These are phyloP conservation scores for Trametes cubensis DNA, from an alignment of 768 basidiomycete species.

Conservation along the genomic window DNA sequence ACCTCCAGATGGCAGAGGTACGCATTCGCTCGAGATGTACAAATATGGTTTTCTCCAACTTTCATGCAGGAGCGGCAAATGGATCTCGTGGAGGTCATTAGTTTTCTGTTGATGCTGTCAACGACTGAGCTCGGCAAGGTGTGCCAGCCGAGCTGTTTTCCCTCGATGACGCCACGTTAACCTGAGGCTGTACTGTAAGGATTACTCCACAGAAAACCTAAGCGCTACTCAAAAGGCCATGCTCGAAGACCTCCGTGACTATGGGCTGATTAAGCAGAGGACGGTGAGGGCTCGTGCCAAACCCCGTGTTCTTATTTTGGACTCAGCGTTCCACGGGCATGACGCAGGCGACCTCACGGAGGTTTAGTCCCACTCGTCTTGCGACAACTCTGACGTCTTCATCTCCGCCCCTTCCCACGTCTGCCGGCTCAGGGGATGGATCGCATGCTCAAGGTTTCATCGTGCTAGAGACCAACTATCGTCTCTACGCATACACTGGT, in stretches of 20 bases:
- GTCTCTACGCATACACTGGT: constrained; percentile 98
- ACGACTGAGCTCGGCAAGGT: constrained; percentile 94
- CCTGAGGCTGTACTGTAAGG: constrained; percentile 46
- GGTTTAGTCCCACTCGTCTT: constrained; percentile 92
- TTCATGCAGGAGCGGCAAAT: constrained; percentile 72
- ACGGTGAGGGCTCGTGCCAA: constrained; percentile 48
- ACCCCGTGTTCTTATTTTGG: background rate
- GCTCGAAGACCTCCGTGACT: constrained; percentile 90
- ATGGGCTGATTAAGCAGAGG: constrained; percentile 90
- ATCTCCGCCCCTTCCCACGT: constrained; percentile 74
- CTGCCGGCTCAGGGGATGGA: constrained; percentile 53
- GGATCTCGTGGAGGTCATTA: constrained; percentile 91
- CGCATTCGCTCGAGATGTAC: background rate
- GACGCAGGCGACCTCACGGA: constrained; percentile 64
- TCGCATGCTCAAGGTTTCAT: constrained; percentile 85
- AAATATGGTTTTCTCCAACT: constrained; percentile 10
- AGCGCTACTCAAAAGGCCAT: constrained; percentile 82
- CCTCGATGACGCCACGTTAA: constrained; percentile 2
- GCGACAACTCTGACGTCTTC: constrained; percentile 94
- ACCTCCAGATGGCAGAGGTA: constrained; percentile 85
- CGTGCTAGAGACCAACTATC: constrained; percentile 97
- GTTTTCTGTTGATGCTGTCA: constrained; percentile 95
- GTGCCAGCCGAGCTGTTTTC: background rate
- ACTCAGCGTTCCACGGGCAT: constrained; percentile 12
- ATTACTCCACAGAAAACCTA: constrained; percentile 84